Percentiles rank a stretch among this genome's conserved stretches.
Evolutionary conservation across 2,329 filamentous ascomycete species (phyloP).

Genomic region (Erysiphe neolycopersici): DNA sequence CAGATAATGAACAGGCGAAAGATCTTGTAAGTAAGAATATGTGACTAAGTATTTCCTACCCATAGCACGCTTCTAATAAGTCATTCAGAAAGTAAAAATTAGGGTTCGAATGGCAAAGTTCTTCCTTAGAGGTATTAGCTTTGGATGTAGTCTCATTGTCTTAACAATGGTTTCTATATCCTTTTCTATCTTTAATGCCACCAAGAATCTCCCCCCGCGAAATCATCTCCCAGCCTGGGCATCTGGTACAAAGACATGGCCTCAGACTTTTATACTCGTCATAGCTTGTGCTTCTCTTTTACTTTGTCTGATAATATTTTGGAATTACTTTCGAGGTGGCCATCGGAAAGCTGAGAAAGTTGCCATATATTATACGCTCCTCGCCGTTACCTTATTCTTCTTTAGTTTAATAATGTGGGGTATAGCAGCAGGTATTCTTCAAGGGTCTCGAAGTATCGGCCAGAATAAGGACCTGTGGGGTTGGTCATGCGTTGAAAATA

Average conservation of each 20-base stretch:
- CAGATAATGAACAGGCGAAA: constrained; percentile 65
- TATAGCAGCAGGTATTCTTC: constrained; percentile 58
- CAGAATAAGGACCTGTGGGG: constrained; percentile 84
- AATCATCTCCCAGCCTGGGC: constrained; percentile 76
- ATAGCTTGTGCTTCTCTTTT: constrained; percentile 59
- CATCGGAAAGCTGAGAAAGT: constrained; percentile 78
- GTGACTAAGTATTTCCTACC: not conserved
- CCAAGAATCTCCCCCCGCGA: constrained; percentile 42
- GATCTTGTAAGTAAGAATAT: constrained; percentile 55
- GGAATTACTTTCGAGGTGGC: constrained; percentile 68
- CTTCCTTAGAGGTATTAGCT: constrained; percentile 82
- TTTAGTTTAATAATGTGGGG: constrained; percentile 85
- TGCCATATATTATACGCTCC: constrained; percentile 82
- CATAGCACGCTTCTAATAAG: constrained; percentile 14
- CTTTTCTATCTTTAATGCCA: constrained; percentile 79
- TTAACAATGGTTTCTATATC: constrained; percentile 72
- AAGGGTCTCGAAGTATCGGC: constrained; percentile 46
- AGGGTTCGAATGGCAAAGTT: constrained; percentile 85
- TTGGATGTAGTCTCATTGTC: constrained; percentile 88
- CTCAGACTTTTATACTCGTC: constrained; percentile 57
- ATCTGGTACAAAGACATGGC: constrained; percentile 53
- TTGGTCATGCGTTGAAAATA: constrained; percentile 88
- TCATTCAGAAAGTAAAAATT: constrained; percentile 60
- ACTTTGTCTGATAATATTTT: constrained; percentile 56
- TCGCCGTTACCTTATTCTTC: constrained; percentile 81